Percentiles rank a stretch among this genome's conserved stretches.
These are phyloP conservation scores for Brassica nigra DNA, from an alignment of 345 rosid species.

Conservation along the genomic window DNA sequence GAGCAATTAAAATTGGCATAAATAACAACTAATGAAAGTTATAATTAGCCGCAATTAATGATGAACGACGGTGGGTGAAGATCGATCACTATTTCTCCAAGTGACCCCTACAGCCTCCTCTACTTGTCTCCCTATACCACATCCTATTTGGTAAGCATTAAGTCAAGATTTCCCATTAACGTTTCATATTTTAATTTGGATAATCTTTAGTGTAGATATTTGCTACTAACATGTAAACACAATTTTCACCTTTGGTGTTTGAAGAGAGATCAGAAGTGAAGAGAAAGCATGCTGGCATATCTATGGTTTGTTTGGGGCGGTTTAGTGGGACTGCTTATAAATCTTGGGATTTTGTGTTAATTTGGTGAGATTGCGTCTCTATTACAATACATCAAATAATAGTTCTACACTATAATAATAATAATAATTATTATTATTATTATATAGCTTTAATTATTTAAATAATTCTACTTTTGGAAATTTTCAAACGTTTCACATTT, in stretches of 20 bases:
- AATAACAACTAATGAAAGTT: conserved; percentile 5
- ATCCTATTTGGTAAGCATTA: conserved; percentile 26
- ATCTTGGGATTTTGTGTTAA: not conserved
- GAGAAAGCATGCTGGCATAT: conserved; percentile 6
- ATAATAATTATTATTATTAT: not conserved
- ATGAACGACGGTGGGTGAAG: conserved; percentile 38
- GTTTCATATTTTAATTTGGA: not conserved
- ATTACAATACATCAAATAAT: conserved; percentile 28
- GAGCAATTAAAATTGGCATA: not conserved
- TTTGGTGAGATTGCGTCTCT: conserved; percentile 27
- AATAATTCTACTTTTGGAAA: conserved; percentile 18
- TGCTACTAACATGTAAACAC: conserved; percentile 17
- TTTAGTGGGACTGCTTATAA: conserved; percentile 26
- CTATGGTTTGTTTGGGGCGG: conserved; percentile 22
- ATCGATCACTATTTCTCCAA: conserved; percentile 33
- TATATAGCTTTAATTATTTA: not conserved
- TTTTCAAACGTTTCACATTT: conserved; percentile 22
- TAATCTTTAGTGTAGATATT: conserved; percentile 8
- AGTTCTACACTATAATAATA: conserved; percentile 21
- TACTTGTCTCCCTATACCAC: conserved; percentile 43
- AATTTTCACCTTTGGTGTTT: conserved; percentile 11
- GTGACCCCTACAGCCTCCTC: conserved; percentile 43
- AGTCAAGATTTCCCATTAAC: conserved; percentile 34
- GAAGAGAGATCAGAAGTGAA: conserved; percentile 26
- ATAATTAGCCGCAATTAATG: conserved; percentile 26